Base-by-base conservation (phyloP, 2,329 filamentous ascomycete genomes). In the Pseudocercospora fuligena region DNA sequence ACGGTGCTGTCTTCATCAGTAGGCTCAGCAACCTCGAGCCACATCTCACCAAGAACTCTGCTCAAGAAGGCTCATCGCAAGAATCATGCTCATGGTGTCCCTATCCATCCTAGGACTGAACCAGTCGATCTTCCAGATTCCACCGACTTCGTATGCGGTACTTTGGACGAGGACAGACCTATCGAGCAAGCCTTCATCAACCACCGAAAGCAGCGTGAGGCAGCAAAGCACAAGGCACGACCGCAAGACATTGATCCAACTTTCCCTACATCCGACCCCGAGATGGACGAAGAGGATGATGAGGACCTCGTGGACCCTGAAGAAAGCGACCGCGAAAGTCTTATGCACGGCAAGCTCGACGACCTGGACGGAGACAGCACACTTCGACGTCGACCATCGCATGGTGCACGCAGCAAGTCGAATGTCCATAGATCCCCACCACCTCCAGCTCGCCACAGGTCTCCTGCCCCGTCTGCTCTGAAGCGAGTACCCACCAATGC, bases 131-230 rank as follows among this genome's bases (percentile, higher is more conserved):
- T 99, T 11, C 95, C 95, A 1, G 95, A 99, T 78, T 97, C 94
- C 80, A 98, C 95, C 14, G 95, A 99, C 78, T 99, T 99, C 72
- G 95, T 99, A n/a, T 98, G 95, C 75, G 95, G 95, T 66, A 99
- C 95, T 0, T 85, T 99, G 21, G 95, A 99, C 72, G 95, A 99
- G 79, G 95, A 99, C 75, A 89, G 93, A 53, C 93, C 93, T 2
- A 82, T 98, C n/a, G 95, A 99, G 78, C 93, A 94, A 72, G 94
- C 93, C 0, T 99, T 97, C 78, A 86, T 97, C 64, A 92, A 92
- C 1, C 93, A 91, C 73, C 86, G 96, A 65, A 91, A 94, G 74
- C 89, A 92, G 63, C 90, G 92, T 71, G 90, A 93, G 73, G 90
- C 90, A 56, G 89, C 90, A 72, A 97, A 94, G 81, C 90, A 94